Base-by-base conservation (phyloP, 2,329 filamentous ascomycete genomes). In the Neopestalotiopsis sp. region DNA sequence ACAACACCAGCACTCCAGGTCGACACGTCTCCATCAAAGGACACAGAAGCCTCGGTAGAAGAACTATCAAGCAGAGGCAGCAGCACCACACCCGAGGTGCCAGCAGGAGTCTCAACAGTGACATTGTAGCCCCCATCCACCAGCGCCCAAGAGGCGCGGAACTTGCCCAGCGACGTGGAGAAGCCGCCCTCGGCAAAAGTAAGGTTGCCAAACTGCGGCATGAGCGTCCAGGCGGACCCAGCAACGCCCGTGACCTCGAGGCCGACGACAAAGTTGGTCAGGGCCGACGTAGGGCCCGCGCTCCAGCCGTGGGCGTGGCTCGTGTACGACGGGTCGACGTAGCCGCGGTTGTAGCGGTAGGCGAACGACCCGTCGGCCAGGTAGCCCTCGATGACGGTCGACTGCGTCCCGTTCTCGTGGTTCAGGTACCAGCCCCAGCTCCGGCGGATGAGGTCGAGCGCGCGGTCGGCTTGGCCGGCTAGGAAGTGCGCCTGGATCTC, bases 361-460 rank as follows among this genome's bases (percentile, higher is more conserved):
- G 84, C 86, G 71, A 88, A 91, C 0, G 80, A 84, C 4, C 87
- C 88, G 71, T 90, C 83, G 0, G 76, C 76, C 1, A 88, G 80
- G 69, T 89, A 90, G 0, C 88, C 89, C 76, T 91, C 89, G 38
- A 90, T 83, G n/a, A 88, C 83, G 0, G 89, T 90, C 56, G 83
- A 86, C 68, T 85, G 80, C 0, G 88, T 90, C n/a, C 87, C 87
- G 71, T 88, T 85, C 1, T 84, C 81, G 68, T 89, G 84, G 69
- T 85, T 81, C 13, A 89, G 78, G 72, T 90, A 90, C 86, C 87
- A 89, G 12, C 88, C 89, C 89, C 89, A 91, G 63, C 81, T 83
- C 7, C 79, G 79, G 4, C 87, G 85, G 42, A 90, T 86, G 13
- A 91, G 82, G 12, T 86, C 81, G 0, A 91, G 78, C 0, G 88